Evolutionary conservation across 108 stramenopile genomes (phyloP).

Genomic region (Discostella pseudostelligera): DNA sequence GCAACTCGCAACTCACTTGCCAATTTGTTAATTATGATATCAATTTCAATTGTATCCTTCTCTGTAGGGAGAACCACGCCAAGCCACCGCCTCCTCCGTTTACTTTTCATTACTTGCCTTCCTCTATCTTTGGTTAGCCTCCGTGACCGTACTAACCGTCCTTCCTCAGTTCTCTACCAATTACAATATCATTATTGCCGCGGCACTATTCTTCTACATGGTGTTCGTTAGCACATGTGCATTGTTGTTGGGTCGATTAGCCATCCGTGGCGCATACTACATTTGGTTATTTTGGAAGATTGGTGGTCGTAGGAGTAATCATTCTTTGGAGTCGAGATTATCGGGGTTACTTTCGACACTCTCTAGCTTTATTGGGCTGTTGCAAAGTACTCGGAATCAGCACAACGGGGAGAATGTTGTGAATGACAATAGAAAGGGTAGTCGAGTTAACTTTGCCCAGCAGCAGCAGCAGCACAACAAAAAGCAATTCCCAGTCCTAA

Average conservation of each 20-base stretch:
- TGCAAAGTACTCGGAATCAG: not conserved
- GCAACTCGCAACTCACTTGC: too few species aligned
- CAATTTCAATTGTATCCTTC: not conserved
- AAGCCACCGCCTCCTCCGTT: constrained; percentile 39
- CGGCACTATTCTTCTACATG: constrained; percentile 57
- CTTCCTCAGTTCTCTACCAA: constrained; percentile 52
- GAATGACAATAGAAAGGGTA: not conserved
- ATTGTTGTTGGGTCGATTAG: constrained; percentile 40
- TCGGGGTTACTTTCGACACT: not conserved
- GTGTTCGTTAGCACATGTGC: constrained; percentile 35
- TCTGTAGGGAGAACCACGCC: constrained; percentile 47
- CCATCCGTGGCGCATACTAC: constrained; percentile 43
- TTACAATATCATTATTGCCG: constrained; percentile 52
- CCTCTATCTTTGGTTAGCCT: constrained; percentile 50
- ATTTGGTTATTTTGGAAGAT: constrained; percentile 29
- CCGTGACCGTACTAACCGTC: constrained; percentile 45
- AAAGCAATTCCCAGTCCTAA: constrained; percentile 25
- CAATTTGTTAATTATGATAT: too few species aligned
- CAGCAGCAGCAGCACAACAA: constrained; percentile 2
- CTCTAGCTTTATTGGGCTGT: constrained; percentile 6
- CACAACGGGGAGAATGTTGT: not conserved
- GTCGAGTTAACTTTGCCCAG: not conserved
- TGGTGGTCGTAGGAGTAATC: not conserved
- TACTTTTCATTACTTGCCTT: constrained; percentile 48
- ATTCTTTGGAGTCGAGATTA: not conserved